Evolutionary conservation across 306 rosid genomes (phyloP), one percentile per base, ranked within the genome.

Genomic region (Lathyrus sativus): DNA sequence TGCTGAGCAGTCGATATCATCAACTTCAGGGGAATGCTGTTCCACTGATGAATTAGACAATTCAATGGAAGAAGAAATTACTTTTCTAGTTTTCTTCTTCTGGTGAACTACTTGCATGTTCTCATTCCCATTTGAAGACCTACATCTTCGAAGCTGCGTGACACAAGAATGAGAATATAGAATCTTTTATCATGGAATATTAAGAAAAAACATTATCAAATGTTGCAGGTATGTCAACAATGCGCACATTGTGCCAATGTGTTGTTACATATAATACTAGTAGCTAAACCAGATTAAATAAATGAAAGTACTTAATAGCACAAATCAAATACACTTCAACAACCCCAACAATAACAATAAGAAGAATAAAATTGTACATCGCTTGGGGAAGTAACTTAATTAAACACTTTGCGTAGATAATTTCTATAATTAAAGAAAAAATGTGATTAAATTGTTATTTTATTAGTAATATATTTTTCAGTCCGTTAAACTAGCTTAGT

Each of bases 131-230:
- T 58, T 63, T 26, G 81, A 78, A 75, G 81, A 54, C 26, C 84
- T 82, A 70, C 85, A 81, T 68, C 57, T 75, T 59, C 68, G 63
- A 74, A 66, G 67, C 95, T 85, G 90, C 76, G 73, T 39, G 62
- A 80, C 67, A 72, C 81, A 83, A 49, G 17, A 81, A 76, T 77
- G 75, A 70, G 49, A 53, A 63, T 11, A 76, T 51, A 78, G 70
- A 74, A 63, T 66, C 31, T 55, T 68, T 68, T 74, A 74, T 24
- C 38, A 50, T 48, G 43, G 13, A 42, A 49, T 43, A 22, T 2
- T 1, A 38, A 58, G 8, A 54, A 38, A 12, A 53, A 64, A n/a
- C 7, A 41, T 46, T 15, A 68, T 17, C 68, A 44, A 13, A 18
- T 13, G 31, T 28, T 28, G 2, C 43, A 61, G 35, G 57, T 4